phyloP scores from a whole-genome alignment of 2,329 filamentous ascomycete genomes.

The Scortechinia acanthostroma region DNA sequence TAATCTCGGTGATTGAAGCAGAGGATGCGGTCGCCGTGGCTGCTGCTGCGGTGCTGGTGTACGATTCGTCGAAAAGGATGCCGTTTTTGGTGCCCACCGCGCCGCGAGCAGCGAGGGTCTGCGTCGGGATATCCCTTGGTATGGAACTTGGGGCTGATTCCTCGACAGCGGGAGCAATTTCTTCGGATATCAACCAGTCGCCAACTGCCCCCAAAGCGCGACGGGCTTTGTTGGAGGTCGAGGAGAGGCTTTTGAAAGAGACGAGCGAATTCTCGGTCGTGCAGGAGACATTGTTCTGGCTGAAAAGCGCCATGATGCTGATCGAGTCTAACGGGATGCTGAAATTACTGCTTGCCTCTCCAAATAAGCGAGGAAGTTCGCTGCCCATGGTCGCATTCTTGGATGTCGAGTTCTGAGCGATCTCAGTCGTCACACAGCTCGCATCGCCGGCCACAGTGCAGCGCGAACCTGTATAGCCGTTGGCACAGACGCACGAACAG shows the following conservation, averaged over 20 bases:
- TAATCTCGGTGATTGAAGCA: not conserved
- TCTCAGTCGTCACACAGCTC: constrained; percentile 41
- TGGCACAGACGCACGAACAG: constrained; percentile 56
- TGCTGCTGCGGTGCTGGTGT: constrained; percentile 4
- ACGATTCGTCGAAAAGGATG: constrained; percentile 16
- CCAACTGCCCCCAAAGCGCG: constrained; percentile 56
- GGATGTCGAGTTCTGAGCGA: constrained; percentile 22
- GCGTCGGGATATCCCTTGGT: not conserved
- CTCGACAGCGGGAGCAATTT: constrained; percentile 16
- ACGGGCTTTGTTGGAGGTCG: constrained; percentile 46
- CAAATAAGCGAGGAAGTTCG: constrained; percentile 45
- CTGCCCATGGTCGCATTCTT: constrained; percentile 50
- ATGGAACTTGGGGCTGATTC: too few relatives aligned
- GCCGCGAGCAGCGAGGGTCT: constrained; percentile 9
- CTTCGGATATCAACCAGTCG: constrained; percentile 48
- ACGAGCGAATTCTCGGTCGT: constrained; percentile 54
- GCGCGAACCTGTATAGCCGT: constrained; percentile 50
- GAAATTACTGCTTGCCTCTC: constrained; percentile 37
- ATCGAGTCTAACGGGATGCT: constrained; percentile 45
- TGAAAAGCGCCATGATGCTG: constrained; percentile 50
- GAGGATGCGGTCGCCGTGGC: not conserved
- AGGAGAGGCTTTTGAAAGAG: constrained; percentile 40
- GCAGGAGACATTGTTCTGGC: constrained; percentile 47
- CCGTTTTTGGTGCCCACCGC: constrained; percentile 21
- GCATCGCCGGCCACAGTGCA: constrained; percentile 39